These are phyloP conservation scores for Lactarius trivialis DNA, from an alignment of 768 basidiomycete genomes.

Conservation along the genomic window DNA sequence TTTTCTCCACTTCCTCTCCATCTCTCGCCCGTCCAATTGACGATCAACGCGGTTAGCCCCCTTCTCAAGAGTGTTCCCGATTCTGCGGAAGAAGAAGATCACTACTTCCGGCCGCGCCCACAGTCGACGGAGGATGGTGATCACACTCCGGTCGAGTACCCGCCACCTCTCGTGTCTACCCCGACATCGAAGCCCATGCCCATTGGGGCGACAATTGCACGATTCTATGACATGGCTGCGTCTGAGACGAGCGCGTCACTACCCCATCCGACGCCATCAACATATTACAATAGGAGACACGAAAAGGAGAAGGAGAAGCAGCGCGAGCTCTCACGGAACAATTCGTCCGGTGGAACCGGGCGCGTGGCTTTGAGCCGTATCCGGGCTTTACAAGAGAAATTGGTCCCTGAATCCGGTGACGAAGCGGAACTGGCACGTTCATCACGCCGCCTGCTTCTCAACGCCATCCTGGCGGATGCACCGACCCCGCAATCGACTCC, in stretches of 20 bases:
- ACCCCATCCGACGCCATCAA: conserved; percentile 20
- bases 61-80: conserved; percentile 7
- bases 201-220: conserved; percentile 15
- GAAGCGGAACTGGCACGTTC: conserved; percentile 22
- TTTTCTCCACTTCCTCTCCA: conserved; percentile 23
- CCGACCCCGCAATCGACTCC: conserved; percentile 17
- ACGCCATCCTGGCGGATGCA: conserved; percentile 16
- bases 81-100: conserved; percentile 11
- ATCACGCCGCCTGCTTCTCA: conserved; percentile 8
- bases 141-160: conserved; percentile 16
- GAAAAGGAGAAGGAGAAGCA: conserved; percentile 23
- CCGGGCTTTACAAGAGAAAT: conserved; percentile 13
- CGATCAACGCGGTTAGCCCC: conserved; percentile 18
- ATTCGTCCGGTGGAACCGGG: conserved; percentile 20
- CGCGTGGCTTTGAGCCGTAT: conserved; percentile 17
- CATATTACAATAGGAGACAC: conserved; percentile 20
- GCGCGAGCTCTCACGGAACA: conserved; percentile 23
- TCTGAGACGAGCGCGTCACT: conserved; percentile 19
- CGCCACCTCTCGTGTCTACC: background rate
- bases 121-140: conserved; percentile 14
- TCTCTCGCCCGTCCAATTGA: conserved; percentile 19
- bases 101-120: conserved; percentile 9
- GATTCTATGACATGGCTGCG: conserved; percentile 18
- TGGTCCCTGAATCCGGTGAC: conserved; percentile 22
- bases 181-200: conserved; percentile 16